Evolutionary conservation across 1,139 yeast species (phyloP), one percentile per base, ranked within the genome.

Genomic region (Candida sojae): DNA sequence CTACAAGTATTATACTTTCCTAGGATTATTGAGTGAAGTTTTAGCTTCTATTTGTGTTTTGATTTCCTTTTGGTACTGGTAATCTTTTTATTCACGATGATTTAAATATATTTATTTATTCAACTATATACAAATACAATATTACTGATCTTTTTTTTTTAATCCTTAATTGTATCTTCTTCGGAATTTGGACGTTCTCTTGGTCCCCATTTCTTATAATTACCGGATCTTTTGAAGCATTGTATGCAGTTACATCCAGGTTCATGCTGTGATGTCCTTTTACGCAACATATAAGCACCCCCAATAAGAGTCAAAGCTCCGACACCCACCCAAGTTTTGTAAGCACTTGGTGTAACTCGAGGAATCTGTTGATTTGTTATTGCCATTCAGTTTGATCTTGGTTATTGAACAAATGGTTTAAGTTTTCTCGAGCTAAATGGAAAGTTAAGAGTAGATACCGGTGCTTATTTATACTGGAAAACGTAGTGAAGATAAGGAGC

Each of bases 271-370:
- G 29, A 29, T 2, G 42, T 29, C 13, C 17, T 37, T 37, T 32
- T 43, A 38, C 34, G 37, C 4, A 43, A 6, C 13, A 37, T 29
- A 38, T 36, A 43, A 3, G 46, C 46, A n/a, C 42, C 46, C 9
- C 31, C 42, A 28, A 38, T 21, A 30, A 43, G 28, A 4, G 37
- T 21, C 8, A 37, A 4, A 6, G 42, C 42, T n/a, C 25, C 31
- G 9, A 44, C 34, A 23, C 49, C 55, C 8, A 52, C 45, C 61
- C 60, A 57, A 0, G 61, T 57, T 30, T 56, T 57, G 42, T 39
- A 39, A 3, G 26, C 28, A 11, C 9, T 13, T 9, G 7, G n/a
- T 17, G 25, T 17, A 23, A 12, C 39, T 36, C 39, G 39, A 23
- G 29, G 29, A n/a, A 23, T 21, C 23, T 26, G 29, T 9, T 36